Conservation (phyloP, 2,329 filamentous ascomycete species). For the Emericellopsis atlantica region DNA sequence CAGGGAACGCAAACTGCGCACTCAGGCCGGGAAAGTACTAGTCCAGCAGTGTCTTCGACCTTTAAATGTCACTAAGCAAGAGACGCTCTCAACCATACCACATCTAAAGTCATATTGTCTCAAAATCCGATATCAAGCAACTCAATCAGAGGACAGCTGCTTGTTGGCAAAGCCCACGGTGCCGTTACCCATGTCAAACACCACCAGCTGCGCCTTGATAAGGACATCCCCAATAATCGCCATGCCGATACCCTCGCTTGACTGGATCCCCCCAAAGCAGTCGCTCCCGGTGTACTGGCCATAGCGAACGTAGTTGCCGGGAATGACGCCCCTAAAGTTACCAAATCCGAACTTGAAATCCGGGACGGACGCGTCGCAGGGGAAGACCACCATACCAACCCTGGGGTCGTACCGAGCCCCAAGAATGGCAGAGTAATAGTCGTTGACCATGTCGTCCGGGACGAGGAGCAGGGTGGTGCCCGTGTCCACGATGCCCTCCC, state of each 20-base stretch:
- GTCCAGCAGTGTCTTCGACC: too few species aligned
- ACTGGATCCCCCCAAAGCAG: conserved; percentile 25
- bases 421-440: conserved; percentile 46
- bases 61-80: too few species aligned
- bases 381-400: conserved; percentile 44
- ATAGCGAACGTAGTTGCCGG: conserved; percentile 24
- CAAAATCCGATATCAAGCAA: too few species aligned
- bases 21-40: too few species aligned
- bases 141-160: not conserved
- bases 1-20: too few species aligned
- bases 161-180: conserved; percentile 27
- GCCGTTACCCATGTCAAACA: conserved; percentile 20
- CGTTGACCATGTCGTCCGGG: conserved; percentile 34
- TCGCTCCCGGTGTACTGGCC: conserved; percentile 8
- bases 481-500: conserved; percentile 53
- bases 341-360: conserved; percentile 22
- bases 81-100: too few species aligned
- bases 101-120: too few species aligned
- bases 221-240: conserved; percentile 26
- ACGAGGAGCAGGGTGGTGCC: conserved; percentile 56
- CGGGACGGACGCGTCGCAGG: conserved; percentile 38
- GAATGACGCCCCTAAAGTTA: conserved; percentile 18
- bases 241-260: conserved; percentile 20
- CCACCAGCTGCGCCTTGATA: conserved; percentile 30
- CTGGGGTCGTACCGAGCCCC: conserved; percentile 30